Evolutionary conservation across 768 basidiomycete genomes (phyloP), one percentile per base, ranked within the genome.

Genomic region (Naganishia vaughanmartiniae): DNA sequence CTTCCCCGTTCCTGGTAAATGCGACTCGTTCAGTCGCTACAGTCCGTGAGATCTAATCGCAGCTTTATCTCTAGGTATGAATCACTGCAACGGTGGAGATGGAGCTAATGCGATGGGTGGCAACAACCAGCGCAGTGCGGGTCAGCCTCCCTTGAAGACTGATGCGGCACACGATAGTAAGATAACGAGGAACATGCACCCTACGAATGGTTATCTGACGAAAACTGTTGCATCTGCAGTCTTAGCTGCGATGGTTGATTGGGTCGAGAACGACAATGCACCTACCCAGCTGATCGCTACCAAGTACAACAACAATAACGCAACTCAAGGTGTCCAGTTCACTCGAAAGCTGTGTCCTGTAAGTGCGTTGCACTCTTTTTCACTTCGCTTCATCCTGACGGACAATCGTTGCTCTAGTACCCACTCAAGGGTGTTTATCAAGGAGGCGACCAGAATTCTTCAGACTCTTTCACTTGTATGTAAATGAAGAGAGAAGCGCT

Each of bases 1-100:
- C 24, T 82, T 82, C 74, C 71, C 76, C 30, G 76, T 78, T 12
- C 79, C 80, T 0, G 81, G 81, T 4, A 58, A 36, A 34, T 21
- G 24, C 21, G 5, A 26, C 12, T 24, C 21, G 1, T 31, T 31
- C 30, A 55, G 30, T 55, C 24, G 24, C 10, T 24, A 24, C 3
- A 15, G 30, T 34, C 19, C 14, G 10, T 19, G 54, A 34, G 30
- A 14, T 12, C 54, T 55, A 9, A 39, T 9, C 5, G 12, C 11
- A 36, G 24, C 15, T 4, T 39, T 10, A 21, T n/a, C 33, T 17
- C 24, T n/a, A 58, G 57, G 57, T 26, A 82, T 82, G 81, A 63
- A 74, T 30, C 81, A 82, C 65, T 82, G 81, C 74, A 73, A 54
- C 42, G 77, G 71, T 24, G 80, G 80, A 4, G 31, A 42, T 11